Conservation (phyloP, 2,329 filamentous ascomycete species). For the Moelleriella libera region DNA sequence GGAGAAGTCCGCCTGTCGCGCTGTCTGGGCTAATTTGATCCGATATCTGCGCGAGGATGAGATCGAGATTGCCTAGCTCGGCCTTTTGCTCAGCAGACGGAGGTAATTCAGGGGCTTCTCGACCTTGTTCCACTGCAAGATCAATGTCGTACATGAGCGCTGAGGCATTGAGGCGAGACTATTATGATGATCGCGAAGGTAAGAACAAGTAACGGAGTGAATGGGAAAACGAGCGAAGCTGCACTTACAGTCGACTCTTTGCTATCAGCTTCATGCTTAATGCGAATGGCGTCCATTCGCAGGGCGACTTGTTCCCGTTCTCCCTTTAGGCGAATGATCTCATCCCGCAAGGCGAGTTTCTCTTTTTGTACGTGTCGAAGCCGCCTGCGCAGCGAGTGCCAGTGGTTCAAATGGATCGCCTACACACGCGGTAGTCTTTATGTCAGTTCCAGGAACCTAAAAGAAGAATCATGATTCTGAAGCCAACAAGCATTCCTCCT, state of each 20-base stretch:
- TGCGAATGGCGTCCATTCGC: conserved; percentile 47
- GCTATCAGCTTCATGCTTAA: conserved; percentile 41
- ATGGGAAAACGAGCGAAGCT: too few relatives aligned
- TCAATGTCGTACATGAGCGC: conserved; percentile 48
- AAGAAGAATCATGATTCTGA: too few relatives aligned
- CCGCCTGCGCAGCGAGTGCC: conserved; percentile 41
- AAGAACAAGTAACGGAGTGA: not conserved
- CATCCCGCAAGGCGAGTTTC: conserved; percentile 40
- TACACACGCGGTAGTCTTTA: conserved; percentile 7
- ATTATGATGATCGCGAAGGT: not conserved
- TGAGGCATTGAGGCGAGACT: conserved; percentile 39
- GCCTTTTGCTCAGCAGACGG: conserved; percentile 30
- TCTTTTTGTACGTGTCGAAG: conserved; percentile 42
- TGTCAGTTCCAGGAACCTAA: too few relatives aligned
- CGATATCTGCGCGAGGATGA: conserved; percentile 39
- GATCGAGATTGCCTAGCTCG: conserved; percentile 41
- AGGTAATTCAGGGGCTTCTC: conserved; percentile 31
- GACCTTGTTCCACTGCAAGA: conserved; percentile 36
- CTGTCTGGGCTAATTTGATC: conserved; percentile 36
- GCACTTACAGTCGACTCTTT: conserved; percentile 34
- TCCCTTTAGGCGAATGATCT: conserved; percentile 42
- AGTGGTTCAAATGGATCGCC: conserved; percentile 46
- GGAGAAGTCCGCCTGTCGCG: conserved; percentile 36
- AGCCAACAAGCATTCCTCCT: too few relatives aligned
- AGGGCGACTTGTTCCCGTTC: conserved; percentile 49